Base-by-base conservation (phyloP, 306 rosid genomes). In the Sesbania bispinosa region DNA sequence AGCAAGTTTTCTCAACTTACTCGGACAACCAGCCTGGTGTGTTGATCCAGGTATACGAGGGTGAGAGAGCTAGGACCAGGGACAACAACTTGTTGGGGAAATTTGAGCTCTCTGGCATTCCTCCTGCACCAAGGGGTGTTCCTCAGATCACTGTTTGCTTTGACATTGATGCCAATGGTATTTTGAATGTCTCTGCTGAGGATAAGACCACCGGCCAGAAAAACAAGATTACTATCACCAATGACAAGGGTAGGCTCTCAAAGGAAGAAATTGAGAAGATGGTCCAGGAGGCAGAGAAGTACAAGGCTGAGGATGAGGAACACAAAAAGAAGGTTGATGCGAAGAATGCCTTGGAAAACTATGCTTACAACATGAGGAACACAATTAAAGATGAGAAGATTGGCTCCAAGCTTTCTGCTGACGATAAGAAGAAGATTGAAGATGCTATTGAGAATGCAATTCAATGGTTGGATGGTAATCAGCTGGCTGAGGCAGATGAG, bases 161-260 rank as follows among this genome's bases (percentile, higher is more conserved):
- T 0, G 93, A 84, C 20, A 82, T 90, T 0, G 90, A 90, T 5
- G 89, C 89, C 0, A 90, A 90, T 1, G 96, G 90, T 24, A 90
- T 90, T 43, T 46, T 90, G 38, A 82, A 87, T 15, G 96, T 87
- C 16, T 85, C 93, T 5, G 89, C 83, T 0, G 87, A 82, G 85
- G 90, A 87, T 39, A 76, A 80, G 71, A 80, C 90, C 3, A 82
- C 85, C 0, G 93, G 96, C 0, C 86, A 83, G 46, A 82, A 80
- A 83, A 83, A 80, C 75, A 80, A 84, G 68, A 87, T 87, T 43
- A 87, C 88, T 0, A 85, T 90, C 19, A 76, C 87, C 9, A 90
- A 84, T 0, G 88, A 87, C 73, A 84, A 84, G 81, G 86, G 88
- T 0, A 79, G 90, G 10, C 76, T 85, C 5, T 84, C 93, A 0